Conservation (phyloP, 495 filamentous ascomycete genomes). For the Ramalina intermedia region DNA sequence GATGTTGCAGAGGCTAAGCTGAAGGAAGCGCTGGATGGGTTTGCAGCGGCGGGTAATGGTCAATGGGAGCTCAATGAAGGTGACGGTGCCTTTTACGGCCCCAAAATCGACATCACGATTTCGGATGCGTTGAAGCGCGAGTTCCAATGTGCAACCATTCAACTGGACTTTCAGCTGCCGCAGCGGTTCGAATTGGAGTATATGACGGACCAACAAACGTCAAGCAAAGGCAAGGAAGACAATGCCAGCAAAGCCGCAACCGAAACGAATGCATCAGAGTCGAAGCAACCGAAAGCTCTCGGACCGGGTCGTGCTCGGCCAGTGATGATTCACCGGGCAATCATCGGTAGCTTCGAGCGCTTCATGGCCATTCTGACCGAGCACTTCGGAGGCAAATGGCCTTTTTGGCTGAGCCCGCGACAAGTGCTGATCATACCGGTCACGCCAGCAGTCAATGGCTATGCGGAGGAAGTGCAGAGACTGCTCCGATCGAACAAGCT, state of each 20-base stretch:
- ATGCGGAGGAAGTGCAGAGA: constrained; percentile 66
- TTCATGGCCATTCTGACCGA: constrained; percentile 89
- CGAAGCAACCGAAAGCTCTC: constrained; percentile 31
- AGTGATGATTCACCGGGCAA: constrained; percentile 94
- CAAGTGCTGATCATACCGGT: constrained; percentile 89
- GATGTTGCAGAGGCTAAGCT: constrained; percentile 69
- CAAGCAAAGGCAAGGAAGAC: constrained; percentile 26
- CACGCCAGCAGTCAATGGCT: constrained; percentile 69
- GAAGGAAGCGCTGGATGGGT: constrained; percentile 61
- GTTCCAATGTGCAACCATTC: constrained; percentile 90
- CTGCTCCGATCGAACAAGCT: constrained; percentile 40
- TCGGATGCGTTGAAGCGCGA: constrained; percentile 64
- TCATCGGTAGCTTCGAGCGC: constrained; percentile 84
- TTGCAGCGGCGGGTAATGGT: constrained; percentile 45
- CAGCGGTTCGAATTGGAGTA: constrained; percentile 75
- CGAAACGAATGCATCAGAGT: constrained; percentile 18
- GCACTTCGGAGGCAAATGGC: constrained; percentile 96
- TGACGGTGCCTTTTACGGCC: constrained; percentile 95
- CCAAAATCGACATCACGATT: constrained; percentile 89
- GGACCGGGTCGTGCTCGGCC: constrained; percentile 69
- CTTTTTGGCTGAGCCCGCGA: constrained; percentile 90
- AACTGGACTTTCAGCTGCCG: constrained; percentile 90
- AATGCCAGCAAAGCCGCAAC: constrained; percentile 20
- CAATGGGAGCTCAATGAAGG: constrained; percentile 83
- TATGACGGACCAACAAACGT: constrained; percentile 45